Evolutionary conservation across 352 stramenopile genomes (phyloP), one percentile per base, ranked within the genome.

Genomic region (Phytophthora parvispora): DNA sequence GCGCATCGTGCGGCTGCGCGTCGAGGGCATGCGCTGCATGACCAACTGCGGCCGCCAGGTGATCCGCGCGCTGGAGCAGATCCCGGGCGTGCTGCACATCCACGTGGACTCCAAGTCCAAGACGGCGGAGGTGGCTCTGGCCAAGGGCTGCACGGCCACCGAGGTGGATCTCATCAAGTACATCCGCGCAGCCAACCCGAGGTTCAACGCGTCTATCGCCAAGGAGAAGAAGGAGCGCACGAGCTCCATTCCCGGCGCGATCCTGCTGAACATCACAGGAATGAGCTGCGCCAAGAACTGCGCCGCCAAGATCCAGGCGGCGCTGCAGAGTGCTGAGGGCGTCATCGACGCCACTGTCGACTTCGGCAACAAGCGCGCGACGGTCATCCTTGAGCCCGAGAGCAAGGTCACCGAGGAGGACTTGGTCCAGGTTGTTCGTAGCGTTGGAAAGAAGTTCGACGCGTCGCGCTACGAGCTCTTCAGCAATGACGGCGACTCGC

Each of bases 11-110:
- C 81, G 74, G 40, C 74, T 96, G 28, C 74, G 74, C 28, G 84
- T 97, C 48, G 80, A 94, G 15, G 90, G 90, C 20, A 96, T 97
- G 89, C 86, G 88, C 51, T 97, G 90, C 69, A 95, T 95, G 85
- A 95, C 81, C 25, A 96, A 95, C 69, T 97, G 90, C 57, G 90
- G 89, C 8, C 72, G 62, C 12, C 89, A 92, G 45, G 89, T 97
- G 34, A 91, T 95, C 64, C 80, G 79, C 34, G 90, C 90, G 40
- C 68, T 97, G 25, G 87, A 96, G 72, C 74, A 86, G 59, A 85
- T 97, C 50, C 88, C 88, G 2, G 89, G 90, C 28, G 90, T 97
- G 52, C 72, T 93, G 31, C 84, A 94, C 50, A 94, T 95, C 60
- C 81, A 94, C 63, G 87, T 97, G 16, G 87, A 95, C 60, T 95